A percentile compares a stretch with the other conserved stretches of the same genome.
phyloP scores from a whole-genome alignment of 345 rosid species.

The Camelina laxa region DNA sequence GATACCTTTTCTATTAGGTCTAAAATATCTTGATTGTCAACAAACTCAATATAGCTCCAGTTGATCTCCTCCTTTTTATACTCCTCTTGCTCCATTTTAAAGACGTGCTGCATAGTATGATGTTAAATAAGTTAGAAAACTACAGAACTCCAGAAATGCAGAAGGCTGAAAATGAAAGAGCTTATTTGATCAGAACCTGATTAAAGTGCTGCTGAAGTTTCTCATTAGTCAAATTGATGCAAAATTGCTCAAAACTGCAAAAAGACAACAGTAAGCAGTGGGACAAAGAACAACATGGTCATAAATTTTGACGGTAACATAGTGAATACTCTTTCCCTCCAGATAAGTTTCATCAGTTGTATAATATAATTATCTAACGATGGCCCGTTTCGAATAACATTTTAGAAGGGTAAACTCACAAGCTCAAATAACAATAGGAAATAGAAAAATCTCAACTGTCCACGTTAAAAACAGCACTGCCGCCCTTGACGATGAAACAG shows the following conservation, averaged over 20 bases:
- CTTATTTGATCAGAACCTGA: constrained; percentile 64
- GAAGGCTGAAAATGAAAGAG: constrained; percentile 17
- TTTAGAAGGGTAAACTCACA: neutral
- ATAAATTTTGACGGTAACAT: constrained; percentile 7
- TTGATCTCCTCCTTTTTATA: constrained; percentile 89
- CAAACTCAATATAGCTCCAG: constrained; percentile 99
- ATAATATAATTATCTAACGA: neutral
- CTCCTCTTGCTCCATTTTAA: constrained; percentile 99
- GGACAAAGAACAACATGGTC: constrained; percentile 7
- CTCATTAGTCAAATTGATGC: constrained; percentile 99
- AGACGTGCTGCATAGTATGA: constrained; percentile 78
- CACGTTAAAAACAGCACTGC: constrained; percentile 24
- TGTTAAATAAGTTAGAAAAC: constrained; percentile 30
- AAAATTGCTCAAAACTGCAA: constrained; percentile 99
- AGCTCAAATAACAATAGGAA: constrained; percentile 28
- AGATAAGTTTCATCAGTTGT: constrained; percentile 16
- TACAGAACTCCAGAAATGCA: constrained; percentile 28
- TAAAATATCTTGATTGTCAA: constrained; percentile 92
- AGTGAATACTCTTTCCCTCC: neutral
- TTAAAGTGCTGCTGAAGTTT: constrained; percentile 99
- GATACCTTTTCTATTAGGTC: constrained; percentile 98
- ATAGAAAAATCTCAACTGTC: constrained; percentile 9
- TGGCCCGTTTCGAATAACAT: neutral
- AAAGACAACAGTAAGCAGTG: constrained; percentile 39
- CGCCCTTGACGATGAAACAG: constrained; percentile 25